Conservation (phyloP, 805 yeast genomes). For the Metschnikowia baotianmanensis region DNA sequence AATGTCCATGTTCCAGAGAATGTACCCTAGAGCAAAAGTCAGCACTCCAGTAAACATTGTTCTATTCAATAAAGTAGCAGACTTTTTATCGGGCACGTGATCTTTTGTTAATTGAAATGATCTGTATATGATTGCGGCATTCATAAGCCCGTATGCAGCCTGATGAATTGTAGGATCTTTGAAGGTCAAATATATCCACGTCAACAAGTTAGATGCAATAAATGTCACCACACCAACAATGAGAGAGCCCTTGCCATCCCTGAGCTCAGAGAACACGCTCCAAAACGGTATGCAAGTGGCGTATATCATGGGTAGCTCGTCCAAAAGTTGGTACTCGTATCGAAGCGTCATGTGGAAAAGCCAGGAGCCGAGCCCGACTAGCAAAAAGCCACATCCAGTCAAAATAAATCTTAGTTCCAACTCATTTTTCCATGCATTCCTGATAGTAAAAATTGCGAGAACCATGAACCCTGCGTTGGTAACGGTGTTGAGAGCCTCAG, state of each 20-base stretch:
- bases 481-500: slow-evolving; percentile 84
- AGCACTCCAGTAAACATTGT: slow-evolving; percentile 60
- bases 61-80: slow-evolving; percentile 48
- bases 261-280: slow-evolving; percentile 68
- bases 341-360: slow-evolving; percentile 92
- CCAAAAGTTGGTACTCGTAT: slow-evolving; percentile 87
- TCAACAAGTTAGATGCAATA: slow-evolving; percentile 57
- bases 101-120: slow-evolving; percentile 50
- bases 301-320: slow-evolving; percentile 97
- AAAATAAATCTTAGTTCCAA: slow-evolving; percentile 70
- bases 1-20: slow-evolving; percentile 87
- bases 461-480: slow-evolving; percentile 63
- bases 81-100: slow-evolving; percentile 51
- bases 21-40: slow-evolving; percentile 70
- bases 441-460: slow-evolving; percentile 61
- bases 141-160: slow-evolving; percentile 75
- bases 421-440: slow-evolving; percentile 55
- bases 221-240: slow-evolving; percentile 48
- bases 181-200: slow-evolving; percentile 67
- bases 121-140: slow-evolving; percentile 66
- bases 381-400: slow-evolving; percentile 73
- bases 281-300: slow-evolving; percentile 95
- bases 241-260: slow-evolving; percentile 37
- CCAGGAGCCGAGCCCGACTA: slow-evolving; percentile 94
- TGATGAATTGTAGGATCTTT: slow-evolving; percentile 90